These are phyloP conservation scores for Melampsora americana DNA, from an alignment of 1,284 basidiomycete genomes.

Conservation along the genomic window DNA sequence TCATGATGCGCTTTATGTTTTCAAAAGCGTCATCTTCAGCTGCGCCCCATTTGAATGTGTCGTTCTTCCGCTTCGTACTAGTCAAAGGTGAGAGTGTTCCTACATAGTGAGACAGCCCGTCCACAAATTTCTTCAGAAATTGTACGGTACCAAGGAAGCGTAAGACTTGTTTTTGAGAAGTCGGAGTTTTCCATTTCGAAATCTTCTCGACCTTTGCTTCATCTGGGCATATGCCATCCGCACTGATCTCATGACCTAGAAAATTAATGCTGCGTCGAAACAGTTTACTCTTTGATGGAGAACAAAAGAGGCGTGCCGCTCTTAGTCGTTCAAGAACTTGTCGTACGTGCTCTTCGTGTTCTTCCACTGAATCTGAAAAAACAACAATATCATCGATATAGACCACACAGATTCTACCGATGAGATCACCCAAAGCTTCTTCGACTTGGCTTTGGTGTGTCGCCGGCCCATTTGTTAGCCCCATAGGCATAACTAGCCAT, in stretches of 20 bases:
- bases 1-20: too few relatives aligned
- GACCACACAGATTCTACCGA: too few relatives aligned
- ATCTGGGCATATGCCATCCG: constrained; percentile 54
- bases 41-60: background rate
- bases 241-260: constrained; percentile 55
- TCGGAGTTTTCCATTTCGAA: constrained; percentile 54
- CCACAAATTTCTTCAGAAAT: too few relatives aligned
- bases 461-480: too few relatives aligned
- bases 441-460: too few relatives aligned
- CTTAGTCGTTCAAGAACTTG: background rate
- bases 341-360: constrained; percentile 50
- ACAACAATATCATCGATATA: constrained; percentile 59
- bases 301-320: background rate
- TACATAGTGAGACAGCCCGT: constrained; percentile 53
- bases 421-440: too few relatives aligned
- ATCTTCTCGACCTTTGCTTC: constrained; percentile 53
- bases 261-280: constrained; percentile 53
- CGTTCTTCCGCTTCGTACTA: constrained; percentile 45
- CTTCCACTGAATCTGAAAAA: constrained; percentile 55
- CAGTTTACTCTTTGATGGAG: constrained; percentile 42
- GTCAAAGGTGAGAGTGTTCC: constrained; percentile 54
- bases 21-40: background rate
- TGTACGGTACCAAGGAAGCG: constrained; percentile 56
- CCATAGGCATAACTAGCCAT: constrained; percentile 58
- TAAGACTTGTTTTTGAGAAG: constrained; percentile 51